These are phyloP conservation scores for Thielaviopsis ethacetica DNA, from an alignment of 2,329 filamentous ascomycete genomes.

Conservation along the genomic window DNA sequence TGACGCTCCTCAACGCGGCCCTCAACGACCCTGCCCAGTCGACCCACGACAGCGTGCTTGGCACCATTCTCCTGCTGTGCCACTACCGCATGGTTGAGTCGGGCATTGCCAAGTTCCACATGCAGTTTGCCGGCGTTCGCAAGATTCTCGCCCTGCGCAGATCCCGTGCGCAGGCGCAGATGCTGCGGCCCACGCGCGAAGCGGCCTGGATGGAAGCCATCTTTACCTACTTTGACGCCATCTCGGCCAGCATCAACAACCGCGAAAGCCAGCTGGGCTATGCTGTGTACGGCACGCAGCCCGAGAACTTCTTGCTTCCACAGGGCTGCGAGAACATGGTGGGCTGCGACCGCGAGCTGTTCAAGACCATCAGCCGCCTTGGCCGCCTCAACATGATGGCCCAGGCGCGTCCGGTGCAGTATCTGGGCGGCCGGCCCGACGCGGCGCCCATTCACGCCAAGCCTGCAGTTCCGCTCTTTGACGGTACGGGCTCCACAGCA, in stretches of 20 bases:
- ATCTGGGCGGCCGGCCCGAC: not conserved
- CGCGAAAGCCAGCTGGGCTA: constrained; percentile 58
- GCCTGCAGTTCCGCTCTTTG: constrained; percentile 29
- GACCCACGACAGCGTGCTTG: constrained; percentile 72
- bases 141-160: constrained; percentile 71
- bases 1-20: constrained; percentile 69
- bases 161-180: constrained; percentile 25
- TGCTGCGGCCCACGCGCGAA: constrained; percentile 39
- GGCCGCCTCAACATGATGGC: constrained; percentile 73
- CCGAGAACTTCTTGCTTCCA: constrained; percentile 32
- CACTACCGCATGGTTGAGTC: constrained; percentile 90
- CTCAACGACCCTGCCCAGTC: constrained; percentile 60
- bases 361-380: constrained; percentile 71
- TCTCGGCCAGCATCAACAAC: constrained; percentile 83
- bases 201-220: constrained; percentile 83
- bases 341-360: constrained; percentile 73
- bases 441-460: not conserved
- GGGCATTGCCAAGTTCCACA: constrained; percentile 82
- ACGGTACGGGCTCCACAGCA: constrained; percentile 29
- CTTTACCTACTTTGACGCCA: constrained; percentile 89
- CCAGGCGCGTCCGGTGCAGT: constrained; percentile 43
- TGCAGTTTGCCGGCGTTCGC: constrained; percentile 82
- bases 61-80: constrained; percentile 73
- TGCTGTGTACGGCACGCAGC: constrained; percentile 22
- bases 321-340: constrained; percentile 67